A percentile compares a stretch with the other conserved stretches of the same genome.
phyloP scores from a whole-genome alignment of 345 rosid genomes.

The Gossypium rotundifolium region DNA sequence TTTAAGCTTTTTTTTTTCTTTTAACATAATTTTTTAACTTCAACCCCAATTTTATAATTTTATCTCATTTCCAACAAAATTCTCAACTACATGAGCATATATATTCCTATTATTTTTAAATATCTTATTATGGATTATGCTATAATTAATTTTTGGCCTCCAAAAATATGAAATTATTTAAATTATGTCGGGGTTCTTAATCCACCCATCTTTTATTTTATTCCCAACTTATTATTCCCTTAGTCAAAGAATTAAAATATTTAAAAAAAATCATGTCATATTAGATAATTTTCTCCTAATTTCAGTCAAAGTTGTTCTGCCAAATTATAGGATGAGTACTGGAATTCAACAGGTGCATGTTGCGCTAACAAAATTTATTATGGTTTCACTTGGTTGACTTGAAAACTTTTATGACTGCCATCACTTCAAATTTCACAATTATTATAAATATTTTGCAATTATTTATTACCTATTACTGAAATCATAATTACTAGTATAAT shows the following conservation, averaged over 20 bases:
- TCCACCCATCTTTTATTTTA: neutral
- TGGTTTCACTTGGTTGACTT: neutral
- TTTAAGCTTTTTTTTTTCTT: no score
- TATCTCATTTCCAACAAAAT: no score
- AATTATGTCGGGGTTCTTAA: neutral
- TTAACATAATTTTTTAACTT: no score
- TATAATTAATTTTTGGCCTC: no score
- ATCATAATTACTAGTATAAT: no score
- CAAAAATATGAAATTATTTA: no score
- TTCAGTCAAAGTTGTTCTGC: conserved; percentile 3
- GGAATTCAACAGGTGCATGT: neutral
- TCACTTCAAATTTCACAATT: neutral
- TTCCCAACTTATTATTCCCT: neutral
- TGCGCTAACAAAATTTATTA: neutral
- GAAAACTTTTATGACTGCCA: neutral
- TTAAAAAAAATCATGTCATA: neutral
- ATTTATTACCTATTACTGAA: no score
- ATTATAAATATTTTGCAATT: no score
- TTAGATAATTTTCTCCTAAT: neutral
- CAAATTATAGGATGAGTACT: neutral
- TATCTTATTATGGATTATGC: no score
- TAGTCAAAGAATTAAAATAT: neutral
- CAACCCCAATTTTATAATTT: no score
- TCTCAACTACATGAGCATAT: no score
- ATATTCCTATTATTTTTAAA: no score